Conservation (phyloP, 495 filamentous ascomycete genomes). For the Xylaria sp. region DNA sequence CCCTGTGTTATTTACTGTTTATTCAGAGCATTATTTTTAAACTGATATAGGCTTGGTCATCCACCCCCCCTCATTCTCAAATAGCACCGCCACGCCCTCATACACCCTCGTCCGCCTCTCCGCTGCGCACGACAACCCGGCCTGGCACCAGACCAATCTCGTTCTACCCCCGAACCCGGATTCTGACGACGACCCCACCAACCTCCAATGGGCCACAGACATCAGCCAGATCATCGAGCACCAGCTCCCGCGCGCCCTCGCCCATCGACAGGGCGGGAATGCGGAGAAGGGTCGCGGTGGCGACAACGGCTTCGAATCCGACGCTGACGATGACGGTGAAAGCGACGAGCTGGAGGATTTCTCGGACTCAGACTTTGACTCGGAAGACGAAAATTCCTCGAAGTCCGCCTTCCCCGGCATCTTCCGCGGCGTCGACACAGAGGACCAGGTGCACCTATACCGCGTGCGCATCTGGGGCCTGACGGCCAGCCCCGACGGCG, state of each 20-base stretch:
- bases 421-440: conserved; percentile 30
- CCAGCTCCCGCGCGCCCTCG: conserved; percentile 39
- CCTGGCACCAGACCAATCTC: conserved; percentile 55
- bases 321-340: conserved; percentile 24
- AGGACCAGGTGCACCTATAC: conserved; percentile 49
- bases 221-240: conserved; percentile 49
- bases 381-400: conserved; percentile 34
- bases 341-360: conserved; percentile 27
- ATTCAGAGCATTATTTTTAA: background rate
- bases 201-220: conserved; percentile 51
- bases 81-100: conserved; percentile 38
- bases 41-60: conserved; percentile 49
- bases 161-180: conserved; percentile 31
- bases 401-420: conserved; percentile 28
- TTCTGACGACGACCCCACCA: conserved; percentile 23
- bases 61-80: conserved; percentile 45
- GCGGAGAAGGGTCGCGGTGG: conserved; percentile 11
- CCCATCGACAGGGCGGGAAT: conserved; percentile 20
- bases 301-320: conserved; percentile 13
- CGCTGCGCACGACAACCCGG: conserved; percentile 50
- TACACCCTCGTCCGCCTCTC: conserved; percentile 56
- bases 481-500: conserved; percentile 50
- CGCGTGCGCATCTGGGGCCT: conserved; percentile 56
- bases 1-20: background rate
- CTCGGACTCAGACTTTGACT: conserved; percentile 35